Conservation (phyloP, 83 land plant species). For the Thuja plicata region DNA sequence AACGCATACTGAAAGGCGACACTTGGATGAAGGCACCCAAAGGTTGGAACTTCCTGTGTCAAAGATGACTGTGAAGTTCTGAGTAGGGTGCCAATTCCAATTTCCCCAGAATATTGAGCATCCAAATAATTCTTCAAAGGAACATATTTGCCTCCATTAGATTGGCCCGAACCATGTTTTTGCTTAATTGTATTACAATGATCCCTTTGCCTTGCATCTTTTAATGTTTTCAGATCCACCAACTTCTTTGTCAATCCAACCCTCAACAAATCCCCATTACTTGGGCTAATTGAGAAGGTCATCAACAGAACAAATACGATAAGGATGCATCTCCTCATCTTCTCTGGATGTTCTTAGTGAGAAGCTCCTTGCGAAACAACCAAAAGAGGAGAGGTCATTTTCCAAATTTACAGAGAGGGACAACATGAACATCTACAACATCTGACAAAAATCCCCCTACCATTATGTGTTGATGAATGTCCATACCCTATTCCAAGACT, state of each 20-base stretch:
- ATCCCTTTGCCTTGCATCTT: constrained; percentile 16
- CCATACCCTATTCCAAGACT: too few species aligned
- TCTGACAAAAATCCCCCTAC: too few species aligned
- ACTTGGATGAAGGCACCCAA: constrained; percentile 48
- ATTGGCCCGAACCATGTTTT: background rate
- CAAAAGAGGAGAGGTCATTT: too few species aligned
- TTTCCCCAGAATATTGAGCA: constrained; percentile 66
- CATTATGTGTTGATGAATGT: too few species aligned
- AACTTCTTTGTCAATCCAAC: constrained; percentile 47
- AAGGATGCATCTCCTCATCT: too few species aligned
- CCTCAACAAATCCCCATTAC: constrained; percentile 20
- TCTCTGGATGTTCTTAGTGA: too few species aligned
- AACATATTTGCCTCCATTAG: constrained; percentile 18
- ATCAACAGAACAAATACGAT: background rate
- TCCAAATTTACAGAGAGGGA: too few species aligned
- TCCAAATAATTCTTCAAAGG: constrained; percentile 55
- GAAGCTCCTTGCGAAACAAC: too few species aligned
- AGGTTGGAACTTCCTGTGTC: constrained; percentile 64
- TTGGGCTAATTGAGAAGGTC: background rate
- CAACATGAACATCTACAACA: too few species aligned
- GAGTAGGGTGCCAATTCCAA: constrained; percentile 64
- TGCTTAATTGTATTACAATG: background rate
- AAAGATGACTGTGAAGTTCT: constrained; percentile 59
- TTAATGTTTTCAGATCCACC: constrained; percentile 21
- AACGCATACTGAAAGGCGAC: constrained; percentile 46